A percentile compares a stretch with the other conserved stretches of the same genome.
phyloP scores from a whole-genome alignment of 2,329 filamentous ascomycete species.

The Nigrospora sphaerica region DNA sequence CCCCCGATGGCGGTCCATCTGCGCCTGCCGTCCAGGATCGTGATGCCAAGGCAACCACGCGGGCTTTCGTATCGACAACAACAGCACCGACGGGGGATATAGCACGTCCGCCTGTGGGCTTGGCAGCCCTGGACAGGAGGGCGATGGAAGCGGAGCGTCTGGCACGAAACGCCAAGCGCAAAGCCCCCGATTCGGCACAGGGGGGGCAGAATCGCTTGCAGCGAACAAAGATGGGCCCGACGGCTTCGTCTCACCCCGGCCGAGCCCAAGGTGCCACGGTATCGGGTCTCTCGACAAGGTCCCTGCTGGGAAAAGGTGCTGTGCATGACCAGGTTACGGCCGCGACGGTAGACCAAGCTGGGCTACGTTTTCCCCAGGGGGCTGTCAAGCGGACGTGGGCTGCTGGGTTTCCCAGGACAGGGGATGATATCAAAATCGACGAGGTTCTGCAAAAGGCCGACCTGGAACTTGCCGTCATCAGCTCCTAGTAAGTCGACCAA shows the following conservation, averaged over 20 bases:
- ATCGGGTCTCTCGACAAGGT: too few relatives aligned
- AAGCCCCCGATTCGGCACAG: conserved; percentile 20
- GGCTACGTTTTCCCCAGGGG: conserved; percentile 46
- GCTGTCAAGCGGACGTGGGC: conserved; percentile 78
- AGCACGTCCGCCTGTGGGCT: conserved; percentile 10
- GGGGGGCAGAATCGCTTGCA: conserved; percentile 7
- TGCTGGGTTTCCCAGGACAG: conserved; percentile 49
- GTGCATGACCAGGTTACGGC: too few relatives aligned
- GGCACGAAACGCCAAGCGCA: conserved; percentile 59
- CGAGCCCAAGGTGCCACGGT: background rate
- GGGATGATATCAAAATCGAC: conserved; percentile 78
- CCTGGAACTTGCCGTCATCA: conserved; percentile 72
- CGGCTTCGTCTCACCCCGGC: background rate
- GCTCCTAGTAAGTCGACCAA: conserved; percentile 50
- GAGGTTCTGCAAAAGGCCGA: conserved; percentile 71
- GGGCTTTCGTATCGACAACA: too few relatives aligned
- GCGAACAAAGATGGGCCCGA: conserved; percentile 8
- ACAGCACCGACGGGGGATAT: conserved; percentile 8
- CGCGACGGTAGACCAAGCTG: conserved; percentile 3
- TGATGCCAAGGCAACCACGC: too few relatives aligned
- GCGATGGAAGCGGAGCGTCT: conserved; percentile 82
- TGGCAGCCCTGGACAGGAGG: conserved; percentile 54
- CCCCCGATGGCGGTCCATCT: background rate
- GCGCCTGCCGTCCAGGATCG: background rate
- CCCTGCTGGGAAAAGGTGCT: too few relatives aligned